These are phyloP conservation scores for Colletotrichum agaves DNA, from an alignment of 2,329 filamentous ascomycete genomes.

Conservation along the genomic window DNA sequence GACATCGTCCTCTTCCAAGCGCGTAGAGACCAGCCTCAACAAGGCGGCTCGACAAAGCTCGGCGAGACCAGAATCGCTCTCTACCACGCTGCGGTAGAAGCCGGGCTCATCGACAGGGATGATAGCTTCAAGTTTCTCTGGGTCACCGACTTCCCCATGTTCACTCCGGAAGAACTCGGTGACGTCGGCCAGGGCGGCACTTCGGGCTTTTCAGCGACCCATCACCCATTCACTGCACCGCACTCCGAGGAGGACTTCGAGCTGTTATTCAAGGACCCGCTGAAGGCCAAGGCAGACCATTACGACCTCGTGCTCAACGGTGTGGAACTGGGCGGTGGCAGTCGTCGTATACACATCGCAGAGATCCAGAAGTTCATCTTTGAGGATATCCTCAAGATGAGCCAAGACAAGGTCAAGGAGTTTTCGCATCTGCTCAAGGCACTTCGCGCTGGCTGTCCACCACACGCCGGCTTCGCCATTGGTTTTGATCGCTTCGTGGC, in stretches of 20 bases:
- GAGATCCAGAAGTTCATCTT: constrained; percentile 87
- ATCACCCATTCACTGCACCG: constrained; percentile 96
- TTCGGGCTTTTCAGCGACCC: constrained; percentile 85
- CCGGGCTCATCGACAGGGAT: constrained; percentile 62
- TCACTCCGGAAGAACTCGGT: constrained; percentile 75
- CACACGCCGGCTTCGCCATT: constrained; percentile 92
- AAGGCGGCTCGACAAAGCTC: constrained; percentile 77
- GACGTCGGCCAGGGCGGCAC: constrained; percentile 83
- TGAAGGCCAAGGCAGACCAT: constrained; percentile 82
- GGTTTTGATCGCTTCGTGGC: constrained; percentile 91
- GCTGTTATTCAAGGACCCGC: constrained; percentile 76
- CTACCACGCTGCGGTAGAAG: constrained; percentile 74
- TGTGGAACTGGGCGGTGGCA: constrained; percentile 92
- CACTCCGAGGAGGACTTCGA: constrained; percentile 78
- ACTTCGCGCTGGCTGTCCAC: constrained; percentile 86
- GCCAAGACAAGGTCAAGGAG: constrained; percentile 74
- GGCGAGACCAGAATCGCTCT: constrained; percentile 79
- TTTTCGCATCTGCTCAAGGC: constrained; percentile 89
- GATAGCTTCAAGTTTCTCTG: constrained; percentile 77
- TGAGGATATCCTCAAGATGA: constrained; percentile 84
- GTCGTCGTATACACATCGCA: constrained; percentile 88
- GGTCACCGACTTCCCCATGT: constrained; percentile 92
- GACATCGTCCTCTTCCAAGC: constrained; percentile 87
- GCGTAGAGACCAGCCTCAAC: constrained; percentile 70
- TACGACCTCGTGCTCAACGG: constrained; percentile 98